Percentiles rank a stretch among this genome's conserved stretches.
Conservation (phyloP, 306 rosid species). For the Vachellia collinsii region DNA sequence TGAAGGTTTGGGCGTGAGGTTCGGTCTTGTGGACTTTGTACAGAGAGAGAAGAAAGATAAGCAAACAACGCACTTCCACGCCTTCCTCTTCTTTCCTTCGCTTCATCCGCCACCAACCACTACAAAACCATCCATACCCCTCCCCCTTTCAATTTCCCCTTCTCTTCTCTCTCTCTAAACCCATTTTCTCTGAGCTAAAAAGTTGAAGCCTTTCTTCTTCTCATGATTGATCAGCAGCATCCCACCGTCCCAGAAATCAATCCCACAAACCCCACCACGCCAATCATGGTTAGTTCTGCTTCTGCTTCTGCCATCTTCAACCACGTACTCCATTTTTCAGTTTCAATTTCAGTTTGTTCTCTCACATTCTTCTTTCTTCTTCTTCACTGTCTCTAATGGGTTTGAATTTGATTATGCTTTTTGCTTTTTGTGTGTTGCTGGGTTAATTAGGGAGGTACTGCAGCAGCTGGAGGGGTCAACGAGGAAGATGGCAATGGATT, state of each 20-base stretch:
- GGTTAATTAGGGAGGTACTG: conserved; percentile 38
- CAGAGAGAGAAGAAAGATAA: conserved; percentile 23
- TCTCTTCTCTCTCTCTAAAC: conserved; percentile 21
- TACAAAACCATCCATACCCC: conserved; percentile 37
- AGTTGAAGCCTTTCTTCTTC: conserved; percentile 15
- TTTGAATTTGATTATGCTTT: neutral
- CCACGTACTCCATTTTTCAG: neutral
- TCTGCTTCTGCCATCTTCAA: neutral
- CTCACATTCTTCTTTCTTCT: conserved; percentile 10
- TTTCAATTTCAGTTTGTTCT: neutral
- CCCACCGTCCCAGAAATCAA: conserved; percentile 37
- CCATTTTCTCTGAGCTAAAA: neutral
- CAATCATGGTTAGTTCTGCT: conserved; percentile 54
- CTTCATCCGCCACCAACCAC: conserved; percentile 47
- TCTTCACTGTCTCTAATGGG: conserved; percentile 1
- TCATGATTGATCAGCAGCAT: conserved; percentile 35
- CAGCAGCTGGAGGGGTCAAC: conserved; percentile 26
- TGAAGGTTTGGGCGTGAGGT: conserved; percentile 44
- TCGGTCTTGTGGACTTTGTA: conserved; percentile 55
- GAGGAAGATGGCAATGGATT: conserved; percentile 22
- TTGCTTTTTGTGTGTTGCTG: conserved; percentile 22
- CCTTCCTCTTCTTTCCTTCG: neutral
- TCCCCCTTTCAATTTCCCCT: conserved; percentile 6
- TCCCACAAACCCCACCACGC: conserved; percentile 32
- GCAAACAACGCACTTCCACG: conserved; percentile 39